phyloP scores from a whole-genome alignment of 2,329 filamentous ascomycete species.

The Exophiala sideris region DNA sequence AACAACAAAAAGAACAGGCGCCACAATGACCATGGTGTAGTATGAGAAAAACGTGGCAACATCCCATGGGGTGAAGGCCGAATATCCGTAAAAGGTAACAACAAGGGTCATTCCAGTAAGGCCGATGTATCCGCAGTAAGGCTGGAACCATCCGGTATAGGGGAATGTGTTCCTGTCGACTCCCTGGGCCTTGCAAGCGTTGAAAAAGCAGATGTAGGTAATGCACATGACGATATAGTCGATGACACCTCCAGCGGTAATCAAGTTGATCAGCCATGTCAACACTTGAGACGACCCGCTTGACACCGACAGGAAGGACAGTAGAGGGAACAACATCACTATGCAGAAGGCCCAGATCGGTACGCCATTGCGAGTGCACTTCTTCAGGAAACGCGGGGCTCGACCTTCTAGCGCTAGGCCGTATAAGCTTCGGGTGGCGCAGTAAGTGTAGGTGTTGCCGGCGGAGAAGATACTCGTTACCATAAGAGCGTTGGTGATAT shows the following conservation, averaged over 20 bases:
- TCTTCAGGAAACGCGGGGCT: constrained; percentile 46
- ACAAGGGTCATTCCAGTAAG: constrained; percentile 59
- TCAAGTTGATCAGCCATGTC: constrained; percentile 54
- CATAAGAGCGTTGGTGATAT: constrained; percentile 67
- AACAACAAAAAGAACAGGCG: constrained; percentile 12
- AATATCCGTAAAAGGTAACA: constrained; percentile 68
- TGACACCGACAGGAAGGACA: constrained; percentile 59
- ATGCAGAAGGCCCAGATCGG: constrained; percentile 66
- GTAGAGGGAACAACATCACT: constrained; percentile 62
- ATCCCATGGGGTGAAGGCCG: constrained; percentile 68
- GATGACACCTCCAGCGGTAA: constrained; percentile 38
- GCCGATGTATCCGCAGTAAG: constrained; percentile 47
- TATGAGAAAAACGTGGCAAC: constrained; percentile 62
- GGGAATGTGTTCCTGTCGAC: constrained; percentile 54
- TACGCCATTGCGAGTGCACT: constrained; percentile 60
- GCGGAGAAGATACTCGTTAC: constrained; percentile 64
- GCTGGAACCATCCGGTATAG: constrained; percentile 59
- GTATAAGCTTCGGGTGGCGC: constrained; percentile 61
- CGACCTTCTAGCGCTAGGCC: constrained; percentile 63
- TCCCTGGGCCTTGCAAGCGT: constrained; percentile 51
- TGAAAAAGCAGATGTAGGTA: constrained; percentile 60
- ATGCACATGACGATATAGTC: constrained; percentile 60
- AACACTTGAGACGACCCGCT: constrained; percentile 50
- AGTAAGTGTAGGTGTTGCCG: constrained; percentile 61
- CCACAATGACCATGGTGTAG: constrained; percentile 22